Conservation (phyloP, 192 early-diverging fungal genomes). For the Gonapodya sp. region DNA sequence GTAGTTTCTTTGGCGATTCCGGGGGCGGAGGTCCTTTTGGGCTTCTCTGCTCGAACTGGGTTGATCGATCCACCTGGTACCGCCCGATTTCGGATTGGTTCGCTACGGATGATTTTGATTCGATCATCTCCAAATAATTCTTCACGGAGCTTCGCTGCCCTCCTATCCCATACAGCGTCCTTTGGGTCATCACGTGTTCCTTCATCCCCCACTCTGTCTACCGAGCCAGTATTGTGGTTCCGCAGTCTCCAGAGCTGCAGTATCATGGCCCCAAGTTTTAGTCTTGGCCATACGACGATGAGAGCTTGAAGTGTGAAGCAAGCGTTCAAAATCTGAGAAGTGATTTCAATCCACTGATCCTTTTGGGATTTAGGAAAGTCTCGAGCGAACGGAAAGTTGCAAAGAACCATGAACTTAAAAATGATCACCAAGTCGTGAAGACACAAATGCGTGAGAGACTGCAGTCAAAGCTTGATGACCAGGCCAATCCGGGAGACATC, state of each 20-base stretch:
- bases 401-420: background rate
- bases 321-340: background rate
- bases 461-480: background rate
- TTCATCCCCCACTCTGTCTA: background rate
- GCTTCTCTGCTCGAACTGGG: too few relatives aligned
- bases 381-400: background rate
- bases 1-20: too few relatives aligned
- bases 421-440: background rate
- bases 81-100: too few relatives aligned
- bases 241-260: background rate
- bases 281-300: background rate
- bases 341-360: slow-evolving; percentile 4
- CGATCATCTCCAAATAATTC: background rate
- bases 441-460: background rate
- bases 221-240: background rate
- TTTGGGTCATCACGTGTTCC: background rate
- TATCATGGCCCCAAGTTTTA: background rate
- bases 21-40: too few relatives aligned
- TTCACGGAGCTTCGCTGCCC: background rate
- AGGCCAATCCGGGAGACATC: background rate
- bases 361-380: slow-evolving; percentile 1
- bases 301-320: slow-evolving; percentile 5
- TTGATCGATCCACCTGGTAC: too few relatives aligned
- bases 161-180: background rate
- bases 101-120: background rate